Percentiles rank a stretch among this genome's conserved stretches.
Conservation (phyloP, 140 eudicot genomes). For the Anethum foeniculum region DNA sequence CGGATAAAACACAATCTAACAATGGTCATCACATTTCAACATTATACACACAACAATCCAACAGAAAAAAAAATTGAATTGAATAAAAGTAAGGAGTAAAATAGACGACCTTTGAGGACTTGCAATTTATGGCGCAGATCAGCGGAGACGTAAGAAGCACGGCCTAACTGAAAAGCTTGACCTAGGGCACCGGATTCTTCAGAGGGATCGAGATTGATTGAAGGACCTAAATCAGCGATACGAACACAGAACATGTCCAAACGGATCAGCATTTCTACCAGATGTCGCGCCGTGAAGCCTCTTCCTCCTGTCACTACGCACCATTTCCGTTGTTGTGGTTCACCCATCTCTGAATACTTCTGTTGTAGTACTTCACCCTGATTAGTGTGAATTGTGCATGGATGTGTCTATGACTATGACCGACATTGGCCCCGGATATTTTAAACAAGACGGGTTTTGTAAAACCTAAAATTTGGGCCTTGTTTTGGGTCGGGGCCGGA, state of each 20-base stretch:
- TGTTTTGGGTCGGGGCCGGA: no score
- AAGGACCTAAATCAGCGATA: slow-evolving; percentile 56
- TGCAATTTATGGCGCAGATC: slow-evolving; percentile 80
- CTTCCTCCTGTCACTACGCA: slow-evolving; percentile 97
- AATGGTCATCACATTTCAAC: no score
- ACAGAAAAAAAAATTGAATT: no score
- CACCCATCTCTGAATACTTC: neutral
- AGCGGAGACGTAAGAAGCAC: slow-evolving; percentile 62
- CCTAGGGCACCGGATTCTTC: slow-evolving; percentile 65
- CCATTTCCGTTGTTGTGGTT: slow-evolving; percentile 27
- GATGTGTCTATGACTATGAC: no score
- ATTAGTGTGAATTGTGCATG: no score
- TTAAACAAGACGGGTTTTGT: no score
- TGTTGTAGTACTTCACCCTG: no score
- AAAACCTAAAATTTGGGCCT: no score
- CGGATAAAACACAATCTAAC: no score
- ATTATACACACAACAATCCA: no score
- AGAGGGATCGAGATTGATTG: slow-evolving; percentile 41
- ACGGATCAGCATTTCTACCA: slow-evolving; percentile 76
- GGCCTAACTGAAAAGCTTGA: slow-evolving; percentile 53
- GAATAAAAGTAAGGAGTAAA: no score
- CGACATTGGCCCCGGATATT: no score
- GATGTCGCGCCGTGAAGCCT: slow-evolving; percentile 84
- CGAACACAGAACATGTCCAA: slow-evolving; percentile 55
- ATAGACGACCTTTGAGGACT: slow-evolving; percentile 57